Evolutionary conservation across 2,329 filamentous ascomycete species (phyloP).

Genomic region (Penicillium occitanis): DNA sequence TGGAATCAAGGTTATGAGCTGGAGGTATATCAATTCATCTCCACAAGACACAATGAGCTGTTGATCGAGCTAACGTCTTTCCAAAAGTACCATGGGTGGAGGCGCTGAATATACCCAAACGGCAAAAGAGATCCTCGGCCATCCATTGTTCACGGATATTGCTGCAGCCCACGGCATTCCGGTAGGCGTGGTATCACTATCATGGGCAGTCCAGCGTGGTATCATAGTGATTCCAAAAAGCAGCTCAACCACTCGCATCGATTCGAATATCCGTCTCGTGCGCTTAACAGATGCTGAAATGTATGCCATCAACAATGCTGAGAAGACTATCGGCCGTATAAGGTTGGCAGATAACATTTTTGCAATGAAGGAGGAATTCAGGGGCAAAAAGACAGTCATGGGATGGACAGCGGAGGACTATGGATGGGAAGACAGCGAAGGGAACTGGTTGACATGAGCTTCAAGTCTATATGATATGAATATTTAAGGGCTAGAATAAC

Average conservation of each 20-base stretch:
- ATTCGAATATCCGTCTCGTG: not conserved
- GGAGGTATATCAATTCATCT: not conserved
- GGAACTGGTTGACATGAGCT: not conserved
- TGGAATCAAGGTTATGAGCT: slow-evolving; percentile 27
- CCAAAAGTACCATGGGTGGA: not conserved
- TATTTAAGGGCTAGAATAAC: not conserved
- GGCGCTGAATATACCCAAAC: not conserved
- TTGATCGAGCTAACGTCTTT: not conserved
- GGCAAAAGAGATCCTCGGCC: not conserved
- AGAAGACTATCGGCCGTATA: not conserved
- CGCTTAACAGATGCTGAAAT: not conserved
- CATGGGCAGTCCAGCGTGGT: not conserved
- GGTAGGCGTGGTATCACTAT: not conserved
- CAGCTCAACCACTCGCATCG: not conserved
- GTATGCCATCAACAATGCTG: not conserved
- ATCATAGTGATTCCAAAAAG: not conserved
- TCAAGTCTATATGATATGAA: not conserved
- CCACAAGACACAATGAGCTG: not conserved
- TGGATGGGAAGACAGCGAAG: not conserved
- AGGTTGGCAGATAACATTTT: not conserved
- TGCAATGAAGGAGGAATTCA: not conserved
- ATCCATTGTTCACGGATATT: not conserved
- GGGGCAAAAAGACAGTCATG: not conserved
- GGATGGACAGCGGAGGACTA: not conserved
- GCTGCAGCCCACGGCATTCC: not conserved